Conservation (phyloP, 192 early-diverging fungal species). For the Mortierella claussenii region DNA sequence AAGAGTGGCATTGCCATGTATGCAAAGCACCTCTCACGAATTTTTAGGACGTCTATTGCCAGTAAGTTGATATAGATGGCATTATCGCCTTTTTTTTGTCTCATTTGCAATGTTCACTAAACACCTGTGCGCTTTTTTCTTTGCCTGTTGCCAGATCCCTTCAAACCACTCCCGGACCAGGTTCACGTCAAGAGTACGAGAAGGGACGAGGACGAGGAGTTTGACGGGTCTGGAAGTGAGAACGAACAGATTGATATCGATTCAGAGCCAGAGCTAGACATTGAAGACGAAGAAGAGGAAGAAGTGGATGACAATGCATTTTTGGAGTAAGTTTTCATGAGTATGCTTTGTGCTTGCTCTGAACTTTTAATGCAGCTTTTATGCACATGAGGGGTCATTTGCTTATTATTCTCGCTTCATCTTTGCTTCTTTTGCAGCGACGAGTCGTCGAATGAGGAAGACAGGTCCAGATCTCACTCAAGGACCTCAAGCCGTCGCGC, state of each 20-base stretch:
- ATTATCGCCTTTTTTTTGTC: not conserved
- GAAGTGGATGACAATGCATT: slow-evolving; percentile 52
- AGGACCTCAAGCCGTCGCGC: slow-evolving; percentile 9
- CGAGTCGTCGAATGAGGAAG: slow-evolving; percentile 32
- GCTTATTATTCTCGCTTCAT: not conserved
- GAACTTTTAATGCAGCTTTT: not conserved
- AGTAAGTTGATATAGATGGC: slow-evolving; percentile 39
- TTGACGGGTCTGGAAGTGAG: slow-evolving; percentile 46
- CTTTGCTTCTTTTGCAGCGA: not conserved
- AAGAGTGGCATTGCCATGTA: slow-evolving; percentile 51
- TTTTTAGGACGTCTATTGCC: slow-evolving; percentile 54
- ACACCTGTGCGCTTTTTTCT: not conserved
- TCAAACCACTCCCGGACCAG: slow-evolving; percentile 31
- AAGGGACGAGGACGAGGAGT: slow-evolving; percentile 46
- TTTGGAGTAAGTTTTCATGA: slow-evolving; percentile 34
- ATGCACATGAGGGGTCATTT: not conserved
- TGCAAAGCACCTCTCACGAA: slow-evolving; percentile 55
- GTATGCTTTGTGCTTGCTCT: not conserved
- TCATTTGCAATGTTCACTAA: not conserved
- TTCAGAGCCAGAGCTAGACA: slow-evolving; percentile 39
- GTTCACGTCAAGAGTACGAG: slow-evolving; percentile 24
- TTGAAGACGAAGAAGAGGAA: slow-evolving; percentile 51
- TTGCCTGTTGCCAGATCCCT: slow-evolving; percentile 27
- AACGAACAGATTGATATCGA: slow-evolving; percentile 39
- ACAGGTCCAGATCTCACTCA: slow-evolving; percentile 26